Evolutionary conservation across 78 protist species (phyloP), one percentile per base, ranked within the genome.

Genomic region (Dictyostelium citrinum): DNA sequence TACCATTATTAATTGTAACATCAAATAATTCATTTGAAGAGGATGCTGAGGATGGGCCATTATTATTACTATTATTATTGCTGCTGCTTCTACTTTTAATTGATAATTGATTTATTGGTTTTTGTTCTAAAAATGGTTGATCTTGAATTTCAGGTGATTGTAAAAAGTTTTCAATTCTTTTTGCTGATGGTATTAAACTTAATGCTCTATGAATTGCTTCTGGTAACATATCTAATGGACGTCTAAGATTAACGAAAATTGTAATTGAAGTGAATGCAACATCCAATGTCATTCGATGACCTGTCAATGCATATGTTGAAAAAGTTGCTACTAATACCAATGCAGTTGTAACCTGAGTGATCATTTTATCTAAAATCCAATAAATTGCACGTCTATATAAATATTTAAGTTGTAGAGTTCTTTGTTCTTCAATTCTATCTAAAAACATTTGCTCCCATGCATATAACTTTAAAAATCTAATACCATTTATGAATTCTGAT

Each of bases 371-470:
- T 17, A 37, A 10, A 5, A 82, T 22, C 93, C 93, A 88, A 46
- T 27, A 76, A 0, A 79, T 6, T 10, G 60, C 45, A 9, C 79
- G 33, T 12, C 8, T 67, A 8, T 37, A 35, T 16, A 67, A 12
- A 5, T 29, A 61, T 5, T 60, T 16, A 16, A 88, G 12, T 67
- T 88, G 85, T 16, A 22, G 39, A 11, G 16, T 27, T 24, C 93
- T 24, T 29, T 74, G 33, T 17, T 29, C 33, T 29, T 79, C 31
- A 33, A 88, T 79, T 29, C 49, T 37, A 67, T 88, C 81, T 9
- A 78, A 45, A 43, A 88, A 88, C 16, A 55, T 10, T 33, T 68
- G 45, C 33, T 88, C 93, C 93, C 93, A 88, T 43, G 84, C 85
- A 78, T 88, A 88, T 11, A 67, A n/a, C 58, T 88, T 88, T 14